Base-by-base conservation (phyloP, 768 basidiomycete genomes). In the Scleroderma citrinum region DNA sequence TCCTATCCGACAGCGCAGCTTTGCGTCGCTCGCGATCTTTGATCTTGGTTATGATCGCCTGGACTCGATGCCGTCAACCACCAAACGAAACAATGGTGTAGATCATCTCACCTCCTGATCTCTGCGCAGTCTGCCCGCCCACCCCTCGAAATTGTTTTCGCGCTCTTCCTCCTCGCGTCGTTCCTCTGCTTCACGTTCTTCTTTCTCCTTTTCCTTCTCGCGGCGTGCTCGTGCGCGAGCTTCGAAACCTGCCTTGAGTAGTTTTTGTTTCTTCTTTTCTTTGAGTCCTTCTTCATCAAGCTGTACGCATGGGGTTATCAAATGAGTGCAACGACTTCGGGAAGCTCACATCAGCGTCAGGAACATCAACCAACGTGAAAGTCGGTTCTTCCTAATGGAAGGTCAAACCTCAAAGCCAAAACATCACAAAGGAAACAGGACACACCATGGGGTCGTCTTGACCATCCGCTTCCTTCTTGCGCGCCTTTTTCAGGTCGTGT, bases 241-340 rank as follows among this genome's bases (percentile, higher is more conserved):
- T 50, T 98, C 95, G 64, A 85, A 93, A 1, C 90, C 91, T 0
- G 93, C 92, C 65, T 96, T 98, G 71, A 94, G 71, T 29, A 98
- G 75, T 56, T 83, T 87, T 64, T 99, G 96, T 59, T 86, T 89
- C 60, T 83, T 84, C 72, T 98, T 99, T 67, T 99, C 96, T 64
- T 90, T 97, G 31, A 97, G 63, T 21, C 83, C 77, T 35, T 95
- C 93, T 60, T 98, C 94, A 57, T 91, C 89, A 7, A 92, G 76
- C 86, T 91, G 50, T 3, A 47, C 7, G 23, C 31, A 16, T 2
- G 2, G 16, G 7, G 34, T 36, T 13, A 21, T 17, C 23, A 12
- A 38, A 43, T 16, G 26, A 38, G 34, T 36, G 4, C 31, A 10
- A 10, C 14, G 34, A 17, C 31, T 23, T 17, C 37, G 2, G 19